A percentile compares a stretch with the other conserved stretches of the same genome.
These are phyloP conservation scores for Betula pendula DNA, from an alignment of 306 rosid genomes.

Conservation along the genomic window DNA sequence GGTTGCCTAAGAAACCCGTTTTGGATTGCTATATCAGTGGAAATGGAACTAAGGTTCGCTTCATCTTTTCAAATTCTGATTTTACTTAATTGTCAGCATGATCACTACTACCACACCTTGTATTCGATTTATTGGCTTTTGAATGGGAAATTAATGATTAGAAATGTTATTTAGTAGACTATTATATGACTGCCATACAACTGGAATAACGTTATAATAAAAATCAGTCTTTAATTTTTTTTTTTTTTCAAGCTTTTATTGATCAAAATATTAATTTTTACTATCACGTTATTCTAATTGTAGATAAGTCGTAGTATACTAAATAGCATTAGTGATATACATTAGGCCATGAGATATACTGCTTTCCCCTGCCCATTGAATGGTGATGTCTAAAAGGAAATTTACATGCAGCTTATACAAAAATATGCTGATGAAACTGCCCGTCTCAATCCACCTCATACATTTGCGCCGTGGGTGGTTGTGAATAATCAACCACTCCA, in stretches of 20 bases:
- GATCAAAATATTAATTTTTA: too few species aligned
- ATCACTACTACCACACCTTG: not conserved
- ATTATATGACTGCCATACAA: too few species aligned
- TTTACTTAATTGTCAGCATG: not conserved
- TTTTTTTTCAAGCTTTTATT: too few species aligned
- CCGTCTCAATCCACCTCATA: constrained; percentile 43
- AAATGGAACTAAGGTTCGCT: constrained; percentile 54
- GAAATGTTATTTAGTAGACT: too few species aligned
- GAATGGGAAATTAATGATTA: too few species aligned
- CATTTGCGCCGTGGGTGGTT: constrained; percentile 61
- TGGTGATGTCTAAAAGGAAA: constrained; percentile 7
- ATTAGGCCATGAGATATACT: not conserved
- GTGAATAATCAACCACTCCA: constrained; percentile 55
- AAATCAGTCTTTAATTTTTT: too few species aligned
- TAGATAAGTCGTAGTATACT: too few species aligned
- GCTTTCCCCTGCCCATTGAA: not conserved
- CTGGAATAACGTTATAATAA: too few species aligned
- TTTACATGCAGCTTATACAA: constrained; percentile 46
- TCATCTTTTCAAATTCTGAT: not conserved
- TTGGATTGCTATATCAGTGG: constrained; percentile 40
- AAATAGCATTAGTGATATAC: not conserved
- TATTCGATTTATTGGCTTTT: too few species aligned
- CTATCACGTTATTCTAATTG: too few species aligned
- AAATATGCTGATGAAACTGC: constrained; percentile 37
- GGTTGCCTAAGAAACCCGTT: constrained; percentile 38